phyloP scores from a whole-genome alignment of 352 stramenopile genomes.

The Globisporangium nunn region DNA sequence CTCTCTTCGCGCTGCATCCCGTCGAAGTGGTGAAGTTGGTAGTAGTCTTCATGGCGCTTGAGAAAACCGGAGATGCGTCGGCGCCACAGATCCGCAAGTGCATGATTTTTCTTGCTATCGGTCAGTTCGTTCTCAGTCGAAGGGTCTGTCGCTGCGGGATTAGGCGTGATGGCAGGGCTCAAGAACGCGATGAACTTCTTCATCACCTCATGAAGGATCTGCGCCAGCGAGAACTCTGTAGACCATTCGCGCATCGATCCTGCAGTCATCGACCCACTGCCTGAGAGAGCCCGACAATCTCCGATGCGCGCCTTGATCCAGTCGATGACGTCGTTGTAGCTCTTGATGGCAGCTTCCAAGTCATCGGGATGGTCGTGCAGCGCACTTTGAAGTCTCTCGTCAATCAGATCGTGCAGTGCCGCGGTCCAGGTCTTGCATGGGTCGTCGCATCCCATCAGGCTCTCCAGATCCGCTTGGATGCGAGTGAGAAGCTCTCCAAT shows the following conservation, averaged over 20 bases:
- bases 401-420: conserved; percentile 27
- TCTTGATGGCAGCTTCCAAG: conserved; percentile 21
- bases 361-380: conserved; percentile 7
- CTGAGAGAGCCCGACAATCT: conserved; percentile 11
- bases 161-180: not conserved
- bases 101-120: not conserved
- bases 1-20: conserved; percentile 3
- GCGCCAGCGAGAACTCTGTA: conserved; percentile 44
- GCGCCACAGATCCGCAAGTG: conserved; percentile 13
- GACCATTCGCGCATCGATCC: conserved; percentile 18
- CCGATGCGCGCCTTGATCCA: conserved; percentile 44
- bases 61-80: conserved; percentile 17
- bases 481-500: conserved; percentile 32
- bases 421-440: conserved; percentile 18
- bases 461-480: conserved; percentile 24
- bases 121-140: not conserved
- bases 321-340: conserved; percentile 27
- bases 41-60: conserved; percentile 26
- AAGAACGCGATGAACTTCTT: conserved; percentile 18
- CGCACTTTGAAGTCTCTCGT: conserved; percentile 16
- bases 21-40: conserved; percentile 19
- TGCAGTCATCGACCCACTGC: not conserved
- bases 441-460: conserved; percentile 15
- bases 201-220: conserved; percentile 38
- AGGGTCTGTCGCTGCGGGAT: not conserved